Evolutionary conservation across 2,329 filamentous ascomycete genomes (phyloP), one percentile per base, ranked within the genome.

Genomic region (Colletotrichum limetticola): DNA sequence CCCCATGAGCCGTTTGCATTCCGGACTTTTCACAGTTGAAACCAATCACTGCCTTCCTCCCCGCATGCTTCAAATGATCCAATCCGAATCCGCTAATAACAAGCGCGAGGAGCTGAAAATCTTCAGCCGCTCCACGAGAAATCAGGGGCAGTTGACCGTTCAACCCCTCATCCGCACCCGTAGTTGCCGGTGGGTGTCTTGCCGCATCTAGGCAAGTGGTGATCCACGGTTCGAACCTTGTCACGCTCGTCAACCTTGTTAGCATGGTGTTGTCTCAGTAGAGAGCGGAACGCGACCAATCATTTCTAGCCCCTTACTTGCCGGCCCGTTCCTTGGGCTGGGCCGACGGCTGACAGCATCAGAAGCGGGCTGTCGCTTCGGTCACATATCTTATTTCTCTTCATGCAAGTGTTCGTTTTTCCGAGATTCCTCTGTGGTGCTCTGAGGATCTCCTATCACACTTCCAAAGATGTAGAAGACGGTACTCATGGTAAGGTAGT

Each of bases 371-470:
- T 12, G 12, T 37, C 1, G 12, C 30, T 42, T 19, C 32, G 32
- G 1, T 14, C 32, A 16, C 8, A 14, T 9, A 42, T 42, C 42
- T 22, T n/a, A 3, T 55, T 16, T 8, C 22, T 55, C 22, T 55
- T 1, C 42, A 49, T 2, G 42, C 19, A n/a, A 49, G 42, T 22
- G 8, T 49, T 49, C 0, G 19, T 0, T n/a, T 8, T 49, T 49
- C 19, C 42, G 0, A 49, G 1, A 49, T 49, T 49, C 3, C 42
- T 19, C 42, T n/a, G 42, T 19, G 7, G 4, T 49, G 19, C 42
- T 49, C 0, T n/a, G 19, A 49, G 0, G 16, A 49, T 49, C 1
- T 9, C 19, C 0, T 9, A 0, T 49, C 7, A 9, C 19, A 0
- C 42, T 49, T 49, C 42, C 19, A 11, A 1, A 49, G 42, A n/a